phyloP scores from a whole-genome alignment of 106 monocot genomes.

The Iris macrosiphon region DNA sequence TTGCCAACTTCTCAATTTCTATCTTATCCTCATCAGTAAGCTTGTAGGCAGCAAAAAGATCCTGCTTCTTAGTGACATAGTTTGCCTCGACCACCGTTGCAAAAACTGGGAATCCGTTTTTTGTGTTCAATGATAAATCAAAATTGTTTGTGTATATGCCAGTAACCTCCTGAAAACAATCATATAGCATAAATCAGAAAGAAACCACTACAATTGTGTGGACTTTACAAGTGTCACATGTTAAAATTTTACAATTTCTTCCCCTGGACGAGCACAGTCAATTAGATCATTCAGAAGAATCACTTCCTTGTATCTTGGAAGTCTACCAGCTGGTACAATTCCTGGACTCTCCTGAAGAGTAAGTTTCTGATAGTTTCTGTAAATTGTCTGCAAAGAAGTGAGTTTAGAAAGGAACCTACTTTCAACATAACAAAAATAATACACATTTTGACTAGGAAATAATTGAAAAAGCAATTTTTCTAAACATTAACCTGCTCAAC shows the following conservation, averaged over 20 bases:
- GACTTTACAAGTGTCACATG: background rate
- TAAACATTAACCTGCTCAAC: constrained; percentile 69
- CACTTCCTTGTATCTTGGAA: constrained; percentile 99
- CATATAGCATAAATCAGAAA: background rate
- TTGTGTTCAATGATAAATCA: constrained; percentile 94
- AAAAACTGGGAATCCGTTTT: constrained; percentile 99
- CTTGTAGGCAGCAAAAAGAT: constrained; percentile 93
- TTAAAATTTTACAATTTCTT: constrained; percentile 80
- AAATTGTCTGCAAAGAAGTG: constrained; percentile 64
- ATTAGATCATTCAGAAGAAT: constrained; percentile 98
- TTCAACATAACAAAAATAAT: too few relatives aligned
- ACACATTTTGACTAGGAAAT: background rate
- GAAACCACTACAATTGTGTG: background rate
- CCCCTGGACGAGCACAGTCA: constrained; percentile 98
- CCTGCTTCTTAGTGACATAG: constrained; percentile 91
- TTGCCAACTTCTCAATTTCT: constrained; percentile 91
- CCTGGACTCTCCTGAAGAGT: constrained; percentile 99
- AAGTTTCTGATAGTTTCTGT: constrained; percentile 98
- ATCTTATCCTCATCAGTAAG: constrained; percentile 97
- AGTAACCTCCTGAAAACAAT: constrained; percentile 87
- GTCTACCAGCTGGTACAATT: constrained; percentile 95
- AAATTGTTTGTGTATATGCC: constrained; percentile 99
- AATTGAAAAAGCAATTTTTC: background rate
- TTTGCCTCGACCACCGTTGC: constrained; percentile 96
- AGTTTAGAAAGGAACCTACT: too few relatives aligned